Evolutionary conservation across 2,329 filamentous ascomycete species (phyloP), one percentile per base, ranked within the genome.

Genomic region (Penicillium sp.): DNA sequence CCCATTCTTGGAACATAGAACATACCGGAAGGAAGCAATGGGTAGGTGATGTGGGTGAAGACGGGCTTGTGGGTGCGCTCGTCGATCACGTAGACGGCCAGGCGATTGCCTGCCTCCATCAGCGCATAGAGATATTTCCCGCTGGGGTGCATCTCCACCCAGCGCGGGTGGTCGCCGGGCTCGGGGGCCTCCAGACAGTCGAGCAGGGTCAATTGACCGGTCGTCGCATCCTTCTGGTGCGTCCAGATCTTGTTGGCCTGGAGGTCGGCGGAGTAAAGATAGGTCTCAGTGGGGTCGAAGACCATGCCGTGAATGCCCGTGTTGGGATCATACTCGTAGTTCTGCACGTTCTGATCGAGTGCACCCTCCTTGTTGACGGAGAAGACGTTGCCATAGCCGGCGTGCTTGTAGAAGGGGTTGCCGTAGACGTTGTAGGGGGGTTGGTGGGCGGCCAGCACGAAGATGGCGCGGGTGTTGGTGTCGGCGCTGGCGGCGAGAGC

Each of bases 331-430:
- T 79, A 79, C 44, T 71, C 68, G 65, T 76, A 79, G 58, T 76
- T 73, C 54, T 79, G 76, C 5, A 79, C 62, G 26, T 77, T 73
- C 37, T 65, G 51, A 15, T 68, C 66, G 6, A 79, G 65, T 8
- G 60, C 64, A n/a, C 78, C 78, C 40, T 70, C 67, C 10, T 68
- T 52, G 46, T 72, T 67, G 7, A 78, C 76, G 2, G 75, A 75
- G 56, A 79, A 75, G 68, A 95, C 83, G 67, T 91, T 91, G 54
- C 90, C 89, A 68, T 84, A 88, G 58, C 90, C 89, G 30, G 91
- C 91, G 68, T 92, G 82, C 55, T 90, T 84, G 79, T 96, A 96
- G 74, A 96, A 96, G 7, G 91, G 91, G 71, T 94, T 94, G 71
- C 89, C 89, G 75, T 96, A 96, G 56, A 96, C 89, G 62, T 83